Base-by-base conservation (phyloP, 1,139 yeast species). In the Pichiaceae sp. region DNA sequence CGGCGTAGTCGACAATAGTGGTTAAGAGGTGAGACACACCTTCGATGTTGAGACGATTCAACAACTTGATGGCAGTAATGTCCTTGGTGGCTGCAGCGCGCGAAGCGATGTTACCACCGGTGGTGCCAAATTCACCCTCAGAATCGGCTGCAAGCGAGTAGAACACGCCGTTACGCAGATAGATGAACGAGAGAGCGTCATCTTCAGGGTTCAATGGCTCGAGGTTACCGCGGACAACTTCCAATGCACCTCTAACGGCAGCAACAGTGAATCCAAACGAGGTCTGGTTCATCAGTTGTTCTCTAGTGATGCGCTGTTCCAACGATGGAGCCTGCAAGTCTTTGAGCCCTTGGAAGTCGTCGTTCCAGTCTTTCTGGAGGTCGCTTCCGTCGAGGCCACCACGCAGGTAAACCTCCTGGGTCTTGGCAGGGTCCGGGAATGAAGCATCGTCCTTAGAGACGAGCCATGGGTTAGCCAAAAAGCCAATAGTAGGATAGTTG, bases 51-150 rank as follows among this genome's bases (percentile, higher is more conserved):
- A 81, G 61, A 48, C 76, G 67, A 63, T 83, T 83, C 52, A 89
- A 64, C 39, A 72, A 68, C 52, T 74, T 78, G 36, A 86, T 74
- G 20, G 91, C 79, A 31, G 72, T 72, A 40, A 89, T 64, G 59
- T 91, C 98, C 62, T 85, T 91, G 39, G 74, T 71, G 14, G 81
- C 75, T 20, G 93, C 77, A 43, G 80, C 82, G 53, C 93, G 72
- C 3, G 96, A 89, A 43, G 96, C 96, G 45, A 76, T 89, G 49
- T 80, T 75, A 23, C 94, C 95, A 42, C 96, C 96, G 34, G 74
- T 65, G 1, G 62, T 61, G 30, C 67, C 71, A 53, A 81, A 85
- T 27, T 70, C 67, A 17, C 85, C 86, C 26, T 76, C 69, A 14
- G 86, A 79, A 52, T 91, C 95, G 35, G 70, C 63, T 36, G 89